Conservation (phyloP, 176 grass and related monocot genomes). For the Bothriochloa decipiens region DNA sequence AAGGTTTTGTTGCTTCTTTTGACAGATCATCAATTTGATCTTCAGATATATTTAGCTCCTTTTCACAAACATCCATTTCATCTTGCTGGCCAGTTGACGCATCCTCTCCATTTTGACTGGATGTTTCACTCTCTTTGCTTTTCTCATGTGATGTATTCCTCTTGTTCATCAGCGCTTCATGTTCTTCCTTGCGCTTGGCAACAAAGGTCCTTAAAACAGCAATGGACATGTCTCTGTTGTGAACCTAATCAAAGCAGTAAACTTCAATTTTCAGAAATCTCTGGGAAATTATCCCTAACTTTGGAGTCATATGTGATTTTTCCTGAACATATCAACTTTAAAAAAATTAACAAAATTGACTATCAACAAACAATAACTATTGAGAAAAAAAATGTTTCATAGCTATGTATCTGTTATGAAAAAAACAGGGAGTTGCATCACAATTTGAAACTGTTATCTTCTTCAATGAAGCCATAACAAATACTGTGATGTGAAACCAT, state of each 20-base stretch:
- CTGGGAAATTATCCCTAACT: neutral
- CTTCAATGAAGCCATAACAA: neutral
- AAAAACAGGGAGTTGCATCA: neutral
- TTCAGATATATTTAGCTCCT: constrained; percentile 42
- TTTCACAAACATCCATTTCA: constrained; percentile 49
- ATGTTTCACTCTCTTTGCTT: constrained; percentile 22
- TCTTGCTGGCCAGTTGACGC: constrained; percentile 41
- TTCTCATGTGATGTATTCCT: constrained; percentile 51
- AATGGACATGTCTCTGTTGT: constrained; percentile 99
- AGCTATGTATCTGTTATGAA: constrained; percentile 9
- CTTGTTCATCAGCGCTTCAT: constrained; percentile 66
- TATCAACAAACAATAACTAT: constrained; percentile 3
- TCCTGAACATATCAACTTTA: neutral
- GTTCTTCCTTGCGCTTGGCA: constrained; percentile 81
- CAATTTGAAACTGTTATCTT: neutral
- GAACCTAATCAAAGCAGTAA: constrained; percentile 64
- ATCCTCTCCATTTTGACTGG: constrained; percentile 49
- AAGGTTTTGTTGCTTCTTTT: constrained; percentile 51
- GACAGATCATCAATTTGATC: constrained; percentile 37
- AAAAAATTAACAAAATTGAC: neutral
- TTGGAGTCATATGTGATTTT: neutral
- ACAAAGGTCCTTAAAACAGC: constrained; percentile 88
- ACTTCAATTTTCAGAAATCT: constrained; percentile 5
- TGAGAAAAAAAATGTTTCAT: neutral
- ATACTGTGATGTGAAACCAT: neutral